A percentile compares a stretch with the other conserved stretches of the same genome.
Conservation (phyloP, 257 asterid species). For the Verbascum thapsus region DNA sequence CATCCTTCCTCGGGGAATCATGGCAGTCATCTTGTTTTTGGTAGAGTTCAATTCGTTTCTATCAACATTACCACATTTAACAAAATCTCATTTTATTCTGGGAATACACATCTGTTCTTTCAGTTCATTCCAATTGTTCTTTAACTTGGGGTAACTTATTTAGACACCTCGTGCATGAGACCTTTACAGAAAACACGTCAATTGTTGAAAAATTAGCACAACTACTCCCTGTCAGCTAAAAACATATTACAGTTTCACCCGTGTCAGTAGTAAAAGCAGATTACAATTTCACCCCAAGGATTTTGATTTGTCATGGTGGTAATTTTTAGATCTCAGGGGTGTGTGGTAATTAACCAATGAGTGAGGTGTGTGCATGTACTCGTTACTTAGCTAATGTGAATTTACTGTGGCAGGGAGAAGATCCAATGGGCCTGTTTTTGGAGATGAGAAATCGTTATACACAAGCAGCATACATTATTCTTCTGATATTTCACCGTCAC, state of each 20-base stretch:
- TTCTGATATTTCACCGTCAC: constrained; percentile 69
- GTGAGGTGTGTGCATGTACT: not conserved
- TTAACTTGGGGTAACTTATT: too few species aligned
- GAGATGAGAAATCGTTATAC: constrained; percentile 56
- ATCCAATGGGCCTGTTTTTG: constrained; percentile 52
- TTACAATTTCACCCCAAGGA: not conserved
- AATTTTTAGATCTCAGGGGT: too few species aligned
- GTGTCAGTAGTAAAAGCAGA: not conserved
- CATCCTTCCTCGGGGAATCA: constrained; percentile 61
- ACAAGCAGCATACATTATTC: constrained; percentile 44
- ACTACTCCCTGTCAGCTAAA: too few species aligned
- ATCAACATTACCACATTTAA: not conserved
- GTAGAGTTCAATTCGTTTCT: constrained; percentile 39
- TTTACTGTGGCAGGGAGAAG: constrained; percentile 64
- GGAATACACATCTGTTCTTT: too few species aligned
- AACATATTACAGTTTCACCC: too few species aligned
- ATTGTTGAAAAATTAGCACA: too few species aligned
- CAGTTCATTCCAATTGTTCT: too few species aligned
- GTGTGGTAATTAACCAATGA: too few species aligned
- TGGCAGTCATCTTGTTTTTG: constrained; percentile 55
- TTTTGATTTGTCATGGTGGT: too few species aligned
- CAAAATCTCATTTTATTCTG: not conserved
- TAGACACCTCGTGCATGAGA: too few species aligned
- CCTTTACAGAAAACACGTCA: too few species aligned
- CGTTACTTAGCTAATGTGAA: constrained; percentile 21